Evolutionary conservation across 805 yeast genomes (phyloP).

Genomic region (Tetrapisispora taiwanensis): DNA sequence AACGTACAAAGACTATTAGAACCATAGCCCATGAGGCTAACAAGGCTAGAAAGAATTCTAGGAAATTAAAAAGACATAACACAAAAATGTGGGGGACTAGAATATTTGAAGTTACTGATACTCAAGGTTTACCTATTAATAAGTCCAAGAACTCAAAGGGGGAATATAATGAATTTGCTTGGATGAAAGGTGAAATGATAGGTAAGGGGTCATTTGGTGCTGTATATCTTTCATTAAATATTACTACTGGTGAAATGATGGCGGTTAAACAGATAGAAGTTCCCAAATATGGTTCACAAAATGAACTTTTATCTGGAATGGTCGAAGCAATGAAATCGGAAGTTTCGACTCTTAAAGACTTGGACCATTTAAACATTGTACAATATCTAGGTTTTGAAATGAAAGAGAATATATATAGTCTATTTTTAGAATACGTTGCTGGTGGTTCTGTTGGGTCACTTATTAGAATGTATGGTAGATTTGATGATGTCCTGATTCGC

Average conservation of each 20-base stretch:
- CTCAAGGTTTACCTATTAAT: conserved; percentile 55
- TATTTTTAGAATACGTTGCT: conserved; percentile 91
- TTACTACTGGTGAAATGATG: conserved; percentile 96
- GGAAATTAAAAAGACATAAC: conserved; percentile 53
- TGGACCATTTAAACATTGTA: conserved; percentile 89
- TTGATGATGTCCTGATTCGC: conserved; percentile 66
- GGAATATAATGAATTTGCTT: conserved; percentile 75
- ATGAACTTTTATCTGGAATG: conserved; percentile 45
- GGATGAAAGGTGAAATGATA: conserved; percentile 95
- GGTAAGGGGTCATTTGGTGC: conserved; percentile 96
- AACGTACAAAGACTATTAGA: conserved; percentile 82
- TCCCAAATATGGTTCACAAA: conserved; percentile 35
- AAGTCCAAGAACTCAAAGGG: conserved; percentile 57
- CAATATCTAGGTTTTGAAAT: conserved; percentile 93
- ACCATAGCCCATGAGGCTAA: conserved; percentile 88
- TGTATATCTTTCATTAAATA: conserved; percentile 83
- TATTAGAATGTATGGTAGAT: conserved; percentile 70
- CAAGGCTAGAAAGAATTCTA: conserved; percentile 39
- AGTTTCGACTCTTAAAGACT: conserved; percentile 85
- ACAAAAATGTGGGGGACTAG: conserved; percentile 98
- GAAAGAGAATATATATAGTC: conserved; percentile 58
- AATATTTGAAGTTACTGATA: conserved; percentile 81
- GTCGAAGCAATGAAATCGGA: conserved; percentile 81
- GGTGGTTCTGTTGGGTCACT: conserved; percentile 94
- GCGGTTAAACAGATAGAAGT: conserved; percentile 93